phyloP scores from a whole-genome alignment of 345 rosid genomes.

The Murraya paniculata region DNA sequence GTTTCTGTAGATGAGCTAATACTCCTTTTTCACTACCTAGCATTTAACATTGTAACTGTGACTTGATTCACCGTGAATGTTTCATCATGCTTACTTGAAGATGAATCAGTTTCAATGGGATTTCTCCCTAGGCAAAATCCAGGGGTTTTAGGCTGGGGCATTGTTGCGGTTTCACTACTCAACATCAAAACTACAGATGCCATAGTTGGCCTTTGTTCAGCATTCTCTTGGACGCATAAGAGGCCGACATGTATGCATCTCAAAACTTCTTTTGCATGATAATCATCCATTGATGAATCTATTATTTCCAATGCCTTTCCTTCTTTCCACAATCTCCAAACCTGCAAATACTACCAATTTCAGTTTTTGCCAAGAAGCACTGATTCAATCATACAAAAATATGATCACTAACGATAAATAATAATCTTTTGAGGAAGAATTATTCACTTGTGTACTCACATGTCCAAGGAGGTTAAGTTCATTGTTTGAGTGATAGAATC shows the following conservation, averaged over 20 bases:
- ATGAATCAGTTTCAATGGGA: conserved; percentile 50
- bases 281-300: conserved; percentile 39
- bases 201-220: conserved; percentile 76
- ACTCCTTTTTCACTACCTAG: conserved; percentile 37
- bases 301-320: conserved; percentile 47
- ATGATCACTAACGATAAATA: not conserved
- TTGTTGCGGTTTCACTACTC: conserved; percentile 56
- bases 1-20: not conserved
- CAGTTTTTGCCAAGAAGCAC: not conserved
- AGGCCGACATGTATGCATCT: conserved; percentile 84
- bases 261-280: conserved; percentile 40
- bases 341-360: conserved; percentile 41
- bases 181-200: conserved; percentile 60
- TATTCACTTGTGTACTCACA: not conserved
- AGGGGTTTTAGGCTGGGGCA: conserved; percentile 61
- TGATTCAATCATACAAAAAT: not conserved
- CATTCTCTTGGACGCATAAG: conserved; percentile 69
- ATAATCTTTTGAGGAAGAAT: not conserved
- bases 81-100: conserved; percentile 49
- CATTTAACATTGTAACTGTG: conserved; percentile 64
- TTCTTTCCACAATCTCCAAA: conserved; percentile 67
- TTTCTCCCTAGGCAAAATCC: conserved; percentile 63
- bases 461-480: conserved; percentile 77
- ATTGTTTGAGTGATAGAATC: conserved; percentile 53
- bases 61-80: conserved; percentile 72